A percentile compares a stretch with the other conserved stretches of the same genome.
These are phyloP conservation scores for Myriosclerotinia scirpicola DNA, from an alignment of 2,329 filamentous ascomycete genomes.

Conservation along the genomic window DNA sequence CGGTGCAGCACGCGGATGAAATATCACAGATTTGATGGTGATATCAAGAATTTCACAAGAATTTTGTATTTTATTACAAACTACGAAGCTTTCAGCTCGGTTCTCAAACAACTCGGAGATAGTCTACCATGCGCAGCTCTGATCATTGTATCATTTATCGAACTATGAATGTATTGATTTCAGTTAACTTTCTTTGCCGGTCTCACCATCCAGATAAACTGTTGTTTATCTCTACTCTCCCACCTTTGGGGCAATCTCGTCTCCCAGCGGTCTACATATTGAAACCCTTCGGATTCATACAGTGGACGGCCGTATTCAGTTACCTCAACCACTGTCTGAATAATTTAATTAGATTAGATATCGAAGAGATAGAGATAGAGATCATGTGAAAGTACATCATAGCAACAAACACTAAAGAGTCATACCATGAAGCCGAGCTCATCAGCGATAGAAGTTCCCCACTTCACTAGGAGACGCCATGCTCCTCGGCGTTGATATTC, in stretches of 20 bases:
- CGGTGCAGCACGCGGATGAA: too few species aligned
- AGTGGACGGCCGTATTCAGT: neutral
- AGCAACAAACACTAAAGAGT: neutral
- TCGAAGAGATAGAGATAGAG: too few species aligned
- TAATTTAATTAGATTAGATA: too few species aligned
- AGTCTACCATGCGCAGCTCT: too few species aligned
- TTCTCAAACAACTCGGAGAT: too few species aligned
- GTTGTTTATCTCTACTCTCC: neutral
- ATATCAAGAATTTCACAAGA: too few species aligned
- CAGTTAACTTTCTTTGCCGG: neutral
- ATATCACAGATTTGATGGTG: too few species aligned
- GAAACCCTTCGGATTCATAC: slow-evolving; percentile 12
- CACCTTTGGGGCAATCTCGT: slow-evolving; percentile 1
- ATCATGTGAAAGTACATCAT: too few species aligned
- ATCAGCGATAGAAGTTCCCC: slow-evolving; percentile 12
- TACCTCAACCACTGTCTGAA: slow-evolving; percentile 4
- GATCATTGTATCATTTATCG: too few species aligned
- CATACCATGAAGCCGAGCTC: slow-evolving; percentile 14
- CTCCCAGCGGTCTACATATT: slow-evolving; percentile 1
- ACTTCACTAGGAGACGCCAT: slow-evolving; percentile 2
- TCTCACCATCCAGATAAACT: slow-evolving; percentile 8
- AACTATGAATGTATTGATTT: too few species aligned
- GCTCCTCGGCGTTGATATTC: slow-evolving; percentile 1
- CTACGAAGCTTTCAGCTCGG: too few species aligned
- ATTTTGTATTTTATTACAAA: too few species aligned